Evolutionary conservation across 805 yeast species (phyloP).

Genomic region (Alloascoidea africana): DNA sequence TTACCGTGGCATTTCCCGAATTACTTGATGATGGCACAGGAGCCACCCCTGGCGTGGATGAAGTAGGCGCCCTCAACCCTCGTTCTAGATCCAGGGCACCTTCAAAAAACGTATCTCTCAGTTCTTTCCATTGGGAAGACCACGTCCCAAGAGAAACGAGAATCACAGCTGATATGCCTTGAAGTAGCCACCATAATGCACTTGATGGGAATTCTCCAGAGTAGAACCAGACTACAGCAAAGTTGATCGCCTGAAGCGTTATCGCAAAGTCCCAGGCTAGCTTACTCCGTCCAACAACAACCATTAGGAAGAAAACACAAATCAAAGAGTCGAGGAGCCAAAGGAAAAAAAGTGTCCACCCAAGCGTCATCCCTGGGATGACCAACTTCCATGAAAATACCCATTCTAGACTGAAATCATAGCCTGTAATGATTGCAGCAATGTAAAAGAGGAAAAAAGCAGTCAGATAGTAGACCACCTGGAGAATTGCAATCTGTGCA

Average conservation of each 20-base stretch:
- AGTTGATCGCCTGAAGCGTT: conserved; percentile 76
- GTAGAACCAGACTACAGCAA: conserved; percentile 51
- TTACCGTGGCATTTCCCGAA: no score
- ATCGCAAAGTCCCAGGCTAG: conserved; percentile 93
- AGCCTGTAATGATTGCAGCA: conserved; percentile 56
- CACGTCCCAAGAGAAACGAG: conserved; percentile 78
- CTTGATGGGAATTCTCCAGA: conserved; percentile 55
- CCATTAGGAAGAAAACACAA: conserved; percentile 70
- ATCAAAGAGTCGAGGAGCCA: conserved; percentile 80
- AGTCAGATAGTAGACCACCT: conserved; percentile 60
- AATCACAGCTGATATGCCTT: conserved; percentile 46
- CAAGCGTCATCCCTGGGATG: conserved; percentile 62
- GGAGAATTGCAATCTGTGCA: conserved; percentile 65
- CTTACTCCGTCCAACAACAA: conserved; percentile 85
- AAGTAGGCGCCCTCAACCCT: no score
- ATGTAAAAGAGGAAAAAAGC: conserved; percentile 54
- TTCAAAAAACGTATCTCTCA: conserved; percentile 80
- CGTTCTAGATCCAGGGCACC: conserved; percentile 25
- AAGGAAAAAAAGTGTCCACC: conserved; percentile 52
- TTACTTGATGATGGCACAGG: no score
- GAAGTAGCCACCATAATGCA: conserved; percentile 76
- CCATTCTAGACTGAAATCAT: conserved; percentile 51
- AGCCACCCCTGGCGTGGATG: no score
- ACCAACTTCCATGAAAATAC: conserved; percentile 71
- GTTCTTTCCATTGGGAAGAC: conserved; percentile 83